Evolutionary conservation across 805 yeast genomes (phyloP), one percentile per base, ranked within the genome.

Genomic region (Debaryomyces maramus): DNA sequence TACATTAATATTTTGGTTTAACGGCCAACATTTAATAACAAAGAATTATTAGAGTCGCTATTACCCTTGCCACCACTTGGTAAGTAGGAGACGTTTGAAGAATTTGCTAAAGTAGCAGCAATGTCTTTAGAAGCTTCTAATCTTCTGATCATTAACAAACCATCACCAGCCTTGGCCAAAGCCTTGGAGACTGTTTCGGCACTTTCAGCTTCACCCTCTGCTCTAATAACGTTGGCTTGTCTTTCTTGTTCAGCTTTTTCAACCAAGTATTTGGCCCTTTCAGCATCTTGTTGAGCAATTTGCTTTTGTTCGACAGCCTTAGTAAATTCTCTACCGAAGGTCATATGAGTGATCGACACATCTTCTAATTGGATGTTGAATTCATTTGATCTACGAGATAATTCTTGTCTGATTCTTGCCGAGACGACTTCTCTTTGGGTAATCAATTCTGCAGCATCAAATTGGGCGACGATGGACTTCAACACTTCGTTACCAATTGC

Each of bases 231-330:
- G 34, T 87, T 73, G 2, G 98, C 99, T 64, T 85, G 90, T 61
- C 96, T 81, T 65, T 91, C 98, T 70, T 93, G 99, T 65, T 93
- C 97, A 6, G 98, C 98, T 61, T 85, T 85, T 60, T 90, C 97
- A 40, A 93, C 97, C 38, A 88, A 73, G 60, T 80, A 93, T 58
- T 85, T 85, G 43, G 98, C 97, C 52, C 99, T 79, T 72, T 93
- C 98, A 17, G 99, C 98, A 61, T 93, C 99, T 69, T 93, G 99
- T 71, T 93, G 99, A 22, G 99, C 99, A 67, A 93, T 95, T 69
- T 93, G 98, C 64, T 93, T 93, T 70, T 88, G 96, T 70, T 93
- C 99, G 44, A 93, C 99, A 23, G 99, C 98, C 66, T 87, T 90
- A 39, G 99, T 93, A 73, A 93, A 93, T 61, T 93, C 99, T 49